Base-by-base conservation (phyloP, 768 basidiomycete genomes). In the Hygrophoropsis aurantiaca region DNA sequence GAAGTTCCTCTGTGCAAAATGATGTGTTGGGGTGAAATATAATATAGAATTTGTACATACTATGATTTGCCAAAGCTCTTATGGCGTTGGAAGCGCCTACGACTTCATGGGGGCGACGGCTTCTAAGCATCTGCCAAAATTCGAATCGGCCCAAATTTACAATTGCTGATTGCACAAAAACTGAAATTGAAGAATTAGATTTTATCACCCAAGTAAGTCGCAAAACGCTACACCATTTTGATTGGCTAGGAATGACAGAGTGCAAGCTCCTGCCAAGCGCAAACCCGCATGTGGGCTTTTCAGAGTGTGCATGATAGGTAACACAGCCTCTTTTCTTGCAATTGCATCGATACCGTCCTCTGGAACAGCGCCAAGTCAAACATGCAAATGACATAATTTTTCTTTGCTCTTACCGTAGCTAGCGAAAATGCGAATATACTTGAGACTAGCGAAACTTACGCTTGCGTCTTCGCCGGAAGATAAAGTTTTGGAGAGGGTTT, bases 351-450 rank as follows among this genome's bases (percentile, higher is more conserved):
- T 34, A 5, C 30, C 41, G 15, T 53, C 34, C 0, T 58, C 60
- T 60, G 30, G n/a, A n/a, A n/a, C n/a, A n/a, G n/a, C n/a, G n/a
- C n/a, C 20, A 21, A 30, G 16, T 23, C 1, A 7, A 37, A 42
- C n/a, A 7, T 7, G 2, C 1, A 10, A 49, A 3, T 46, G 35
- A 3, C 16, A 10, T 4, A 30, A 21, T 13, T 16, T 15, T 32
- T 25, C 27, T 19, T 5, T 26, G 10, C 11, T 2, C 55, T 11
- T 5, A 63, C 61, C 58, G 8, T 56, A 51, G 47, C 47, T 27
- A 39, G 54, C 49, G 16, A 65, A 23, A 0, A 49, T 25, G 4
- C 53, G 62, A 2, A 64, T 38, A 33, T 64, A 64, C 30, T 62
- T 55, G 37, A 64, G 42, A 4, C 54, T 54, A 4, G 60, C 58